A percentile compares a stretch with the other conserved stretches of the same genome.
Conservation (phyloP, 805 yeast species). For the Wickerhamomyces queroliae region DNA sequence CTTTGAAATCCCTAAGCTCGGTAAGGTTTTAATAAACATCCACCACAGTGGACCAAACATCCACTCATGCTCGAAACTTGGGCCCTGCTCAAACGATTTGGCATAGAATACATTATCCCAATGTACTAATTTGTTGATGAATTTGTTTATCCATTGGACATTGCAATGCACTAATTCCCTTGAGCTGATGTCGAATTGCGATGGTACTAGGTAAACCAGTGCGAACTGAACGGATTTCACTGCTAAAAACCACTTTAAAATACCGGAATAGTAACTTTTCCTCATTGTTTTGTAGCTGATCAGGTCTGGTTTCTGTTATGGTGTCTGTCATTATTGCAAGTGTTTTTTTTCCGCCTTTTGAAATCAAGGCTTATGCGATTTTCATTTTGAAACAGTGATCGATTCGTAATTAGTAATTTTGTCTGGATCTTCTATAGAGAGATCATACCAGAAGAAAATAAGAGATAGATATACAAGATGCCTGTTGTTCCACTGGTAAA, state of each 20-base stretch:
- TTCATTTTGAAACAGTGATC: too few species aligned
- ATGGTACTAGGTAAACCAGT: not conserved
- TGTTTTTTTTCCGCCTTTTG: not conserved
- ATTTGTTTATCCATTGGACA: slow-evolving; percentile 3
- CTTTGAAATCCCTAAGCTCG: slow-evolving; percentile 3
- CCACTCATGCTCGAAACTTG: slow-evolving; percentile 80
- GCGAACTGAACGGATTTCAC: not conserved
- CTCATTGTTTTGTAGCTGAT: too few species aligned
- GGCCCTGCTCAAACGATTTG: slow-evolving; percentile 41
- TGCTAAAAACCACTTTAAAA: not conserved
- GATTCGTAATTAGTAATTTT: too few species aligned
- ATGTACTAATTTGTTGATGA: slow-evolving; percentile 49
- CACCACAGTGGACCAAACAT: slow-evolving; percentile 85
- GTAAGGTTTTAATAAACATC: slow-evolving; percentile 31
- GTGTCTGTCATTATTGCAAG: not conserved
- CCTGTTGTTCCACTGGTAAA: not conserved
- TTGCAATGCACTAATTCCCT: not conserved
- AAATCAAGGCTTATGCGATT: too few species aligned
- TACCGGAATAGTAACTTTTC: not conserved
- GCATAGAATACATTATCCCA: slow-evolving; percentile 88
- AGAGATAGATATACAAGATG: too few species aligned
- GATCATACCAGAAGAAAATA: too few species aligned
- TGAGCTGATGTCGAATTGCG: not conserved
- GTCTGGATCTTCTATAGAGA: too few species aligned
- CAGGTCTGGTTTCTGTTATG: too few species aligned